Evolutionary conservation across 768 basidiomycete genomes (phyloP).

Genomic region (Strobilomyces echinocephalus): DNA sequence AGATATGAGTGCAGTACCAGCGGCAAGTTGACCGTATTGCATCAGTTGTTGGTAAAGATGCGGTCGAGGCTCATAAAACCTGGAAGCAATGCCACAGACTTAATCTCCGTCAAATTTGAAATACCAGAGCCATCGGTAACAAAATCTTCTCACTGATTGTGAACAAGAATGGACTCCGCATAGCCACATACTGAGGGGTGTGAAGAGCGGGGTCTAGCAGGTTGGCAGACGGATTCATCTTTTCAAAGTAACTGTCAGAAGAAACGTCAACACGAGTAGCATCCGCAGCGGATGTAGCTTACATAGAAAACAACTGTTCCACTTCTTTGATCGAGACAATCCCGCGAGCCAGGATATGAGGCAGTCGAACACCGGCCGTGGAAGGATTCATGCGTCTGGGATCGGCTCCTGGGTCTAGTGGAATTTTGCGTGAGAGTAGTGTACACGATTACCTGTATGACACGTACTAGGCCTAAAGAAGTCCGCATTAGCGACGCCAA

Average conservation of each 20-base stretch:
- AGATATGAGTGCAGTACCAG: conserved; percentile 69
- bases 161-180: conserved; percentile 86
- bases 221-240: conserved; percentile 75
- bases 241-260: conserved; percentile 58
- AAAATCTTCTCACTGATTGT: conserved; percentile 77
- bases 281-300: conserved; percentile 14
- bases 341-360: conserved; percentile 60
- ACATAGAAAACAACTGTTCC: conserved; percentile 72
- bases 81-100: conserved; percentile 87
- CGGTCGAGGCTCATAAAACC: conserved; percentile 69
- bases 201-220: conserved; percentile 80
- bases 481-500: conserved; percentile 62
- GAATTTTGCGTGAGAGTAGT: neutral
- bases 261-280: conserved; percentile 2
- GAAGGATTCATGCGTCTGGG: conserved; percentile 37
- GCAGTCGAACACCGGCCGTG: conserved; percentile 45
- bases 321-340: conserved; percentile 63
- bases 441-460: neutral
- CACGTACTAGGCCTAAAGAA: conserved; percentile 64
- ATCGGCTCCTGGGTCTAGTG: conserved; percentile 39
- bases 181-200: conserved; percentile 74
- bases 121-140: neutral
- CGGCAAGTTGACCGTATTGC: conserved; percentile 72
- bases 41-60: conserved; percentile 67
- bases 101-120: conserved; percentile 10